Conservation (phyloP, 306 rosid genomes). For the Geum urbanum region DNA sequence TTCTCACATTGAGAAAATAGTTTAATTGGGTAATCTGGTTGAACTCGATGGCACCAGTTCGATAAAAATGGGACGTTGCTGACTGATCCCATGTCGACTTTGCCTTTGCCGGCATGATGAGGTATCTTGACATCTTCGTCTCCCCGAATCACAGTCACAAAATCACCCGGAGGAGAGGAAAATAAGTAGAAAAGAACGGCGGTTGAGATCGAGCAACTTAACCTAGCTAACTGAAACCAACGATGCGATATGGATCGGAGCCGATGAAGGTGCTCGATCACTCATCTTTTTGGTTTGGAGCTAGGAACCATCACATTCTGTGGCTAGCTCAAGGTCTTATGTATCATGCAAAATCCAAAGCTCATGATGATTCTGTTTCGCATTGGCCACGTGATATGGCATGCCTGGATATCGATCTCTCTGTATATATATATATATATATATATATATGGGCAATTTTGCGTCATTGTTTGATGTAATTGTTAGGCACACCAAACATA, state of each 20-base stretch:
- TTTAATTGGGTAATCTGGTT: neutral
- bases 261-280: neutral
- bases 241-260: neutral
- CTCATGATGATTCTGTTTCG: neutral
- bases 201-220: too few relatives aligned
- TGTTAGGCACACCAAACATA: constrained; percentile 7
- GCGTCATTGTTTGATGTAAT: neutral
- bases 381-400: neutral
- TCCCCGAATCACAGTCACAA: too few relatives aligned
- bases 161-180: too few relatives aligned
- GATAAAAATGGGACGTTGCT: too few relatives aligned
- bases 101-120: neutral
- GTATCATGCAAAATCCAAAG: neutral
- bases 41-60: neutral
- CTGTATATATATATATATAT: too few relatives aligned
- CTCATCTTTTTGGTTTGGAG: neutral
- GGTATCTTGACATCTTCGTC: too few relatives aligned
- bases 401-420: neutral
- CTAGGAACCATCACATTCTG: neutral
- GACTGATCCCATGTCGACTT: neutral
- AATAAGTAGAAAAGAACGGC: too few relatives aligned
- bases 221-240: too few relatives aligned
- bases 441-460: neutral
- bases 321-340: neutral
- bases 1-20: neutral